Base-by-base conservation (phyloP, 805 yeast species). In the Saccharomycopsis sp. region DNA sequence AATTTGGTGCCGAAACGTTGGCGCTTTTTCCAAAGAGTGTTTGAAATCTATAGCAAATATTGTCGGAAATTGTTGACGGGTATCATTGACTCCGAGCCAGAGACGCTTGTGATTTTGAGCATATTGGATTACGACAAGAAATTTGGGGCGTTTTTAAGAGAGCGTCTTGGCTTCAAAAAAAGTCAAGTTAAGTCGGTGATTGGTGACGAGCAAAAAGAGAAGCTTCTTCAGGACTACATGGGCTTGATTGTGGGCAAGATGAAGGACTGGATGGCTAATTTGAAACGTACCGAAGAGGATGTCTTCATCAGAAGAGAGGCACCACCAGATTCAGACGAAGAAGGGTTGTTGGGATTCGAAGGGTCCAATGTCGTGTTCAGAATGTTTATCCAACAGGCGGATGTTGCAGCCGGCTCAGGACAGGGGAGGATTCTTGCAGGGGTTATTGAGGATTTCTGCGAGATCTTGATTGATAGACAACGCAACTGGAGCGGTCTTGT, bases 381-480 rank as follows among this genome's bases (percentile, higher is more conserved):
- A 47, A 80, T 86, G 79, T 74, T 86, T 43, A 77, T 80, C n/a
- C 95, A 86, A 54, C 95, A 87, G 57, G 79, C 85, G 12, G 94
- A 82, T 47, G 88, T 82, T 5, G 92, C 94, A 0, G 83, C 87
- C 0, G 88, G 80, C 23, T 76, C 89, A 3, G 84, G 85, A 3
- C 87, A 83, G 58, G 85, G 87, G 5, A 71, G 78, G 48, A 81
- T 86, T 20, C 64, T 86, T 25, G 77, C 78, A 9, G 92, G 89
- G 18, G 92, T 85, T 9, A 73, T 86, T 12, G 77, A 71, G 39
- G 76, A 79, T 45, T 82, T 87, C 66, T 72, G 80, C 23, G 64
- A 62, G 5, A 64, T 82, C 37, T 65, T 85, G 46, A 63, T 71
- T 36, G 59, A 67, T 39, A 66, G 95, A 48, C 86, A 82, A 48